These are phyloP conservation scores for Fistulifera solaris DNA, from an alignment of 108 stramenopile species.

Conservation along the genomic window DNA sequence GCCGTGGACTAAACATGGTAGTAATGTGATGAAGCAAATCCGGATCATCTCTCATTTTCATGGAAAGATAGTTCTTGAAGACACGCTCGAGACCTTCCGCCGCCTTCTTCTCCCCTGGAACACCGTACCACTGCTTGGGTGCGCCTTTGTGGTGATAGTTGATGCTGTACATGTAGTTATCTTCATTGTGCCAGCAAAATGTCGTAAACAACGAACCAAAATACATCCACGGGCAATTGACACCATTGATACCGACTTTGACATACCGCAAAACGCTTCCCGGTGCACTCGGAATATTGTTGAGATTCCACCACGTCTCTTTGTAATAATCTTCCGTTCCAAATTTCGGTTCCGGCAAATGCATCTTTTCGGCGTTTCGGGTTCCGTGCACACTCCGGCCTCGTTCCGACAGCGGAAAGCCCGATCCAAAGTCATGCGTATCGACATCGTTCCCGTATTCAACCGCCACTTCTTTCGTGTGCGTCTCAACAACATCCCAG, in stretches of 20 bases:
- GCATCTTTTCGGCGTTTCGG: conserved; percentile 29
- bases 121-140: conserved; percentile 97
- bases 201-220: conserved; percentile 93
- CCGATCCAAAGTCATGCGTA: conserved; percentile 76
- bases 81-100: conserved; percentile 79
- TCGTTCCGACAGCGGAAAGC: conserved; percentile 78
- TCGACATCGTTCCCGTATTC: conserved; percentile 98
- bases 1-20: conserved; percentile 87
- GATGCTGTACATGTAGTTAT: conserved; percentile 97
- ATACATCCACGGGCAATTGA: conserved; percentile 96
- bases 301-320: conserved; percentile 96
- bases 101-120: conserved; percentile 70
- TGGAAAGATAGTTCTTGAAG: conserved; percentile 82
- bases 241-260: conserved; percentile 88
- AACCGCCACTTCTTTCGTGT: conserved; percentile 47
- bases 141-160: conserved; percentile 96
- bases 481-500: conserved; percentile 91
- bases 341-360: conserved; percentile 63
- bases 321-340: conserved; percentile 78
- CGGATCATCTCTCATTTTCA: conserved; percentile 88
- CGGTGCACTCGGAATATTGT: conserved; percentile 89
- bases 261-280: conserved; percentile 83
- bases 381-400: conserved; percentile 58
- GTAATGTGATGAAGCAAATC: conserved; percentile 92
- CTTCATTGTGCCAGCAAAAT: conserved; percentile 99